A percentile compares a stretch with the other conserved stretches of the same genome.
Evolutionary conservation across 1,139 yeast genomes (phyloP).

Genomic region (Pichia sp.): DNA sequence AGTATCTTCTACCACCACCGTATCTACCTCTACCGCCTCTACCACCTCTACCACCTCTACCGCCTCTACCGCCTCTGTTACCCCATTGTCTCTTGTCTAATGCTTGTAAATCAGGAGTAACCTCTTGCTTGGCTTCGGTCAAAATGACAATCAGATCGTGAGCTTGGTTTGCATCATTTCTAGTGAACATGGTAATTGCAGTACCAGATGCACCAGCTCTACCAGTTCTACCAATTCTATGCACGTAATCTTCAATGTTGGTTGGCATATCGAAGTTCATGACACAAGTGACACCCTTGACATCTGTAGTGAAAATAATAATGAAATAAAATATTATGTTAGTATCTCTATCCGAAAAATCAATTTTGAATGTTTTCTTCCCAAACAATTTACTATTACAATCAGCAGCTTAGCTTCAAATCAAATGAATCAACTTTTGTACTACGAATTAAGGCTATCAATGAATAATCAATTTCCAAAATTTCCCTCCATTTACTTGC

Average conservation of each 20-base stretch:
- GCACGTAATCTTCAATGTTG: conserved; percentile 87
- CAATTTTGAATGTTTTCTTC: no score
- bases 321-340: conserved; percentile 4
- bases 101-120: conserved; percentile 59
- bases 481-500: no score
- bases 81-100: conserved; percentile 44
- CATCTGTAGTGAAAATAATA: conserved; percentile 47
- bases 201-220: conserved; percentile 77
- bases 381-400: no score
- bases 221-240: conserved; percentile 95
- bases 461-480: no score
- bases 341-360: no score
- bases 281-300: conserved; percentile 91
- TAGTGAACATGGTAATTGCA: conserved; percentile 91
- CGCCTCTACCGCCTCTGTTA: conserved; percentile 42
- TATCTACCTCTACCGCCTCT: conserved; percentile 42
- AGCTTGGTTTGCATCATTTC: conserved; percentile 80
- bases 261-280: conserved; percentile 95
- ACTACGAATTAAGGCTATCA: no score
- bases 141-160: conserved; percentile 84
- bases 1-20: conserved; percentile 40
- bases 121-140: conserved; percentile 90
- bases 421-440: no score
- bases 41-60: conserved; percentile 44
- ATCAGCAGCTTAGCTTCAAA: no score